Conservation (phyloP, 441 rosid genomes). For the Metrosideros polymorpha region DNA sequence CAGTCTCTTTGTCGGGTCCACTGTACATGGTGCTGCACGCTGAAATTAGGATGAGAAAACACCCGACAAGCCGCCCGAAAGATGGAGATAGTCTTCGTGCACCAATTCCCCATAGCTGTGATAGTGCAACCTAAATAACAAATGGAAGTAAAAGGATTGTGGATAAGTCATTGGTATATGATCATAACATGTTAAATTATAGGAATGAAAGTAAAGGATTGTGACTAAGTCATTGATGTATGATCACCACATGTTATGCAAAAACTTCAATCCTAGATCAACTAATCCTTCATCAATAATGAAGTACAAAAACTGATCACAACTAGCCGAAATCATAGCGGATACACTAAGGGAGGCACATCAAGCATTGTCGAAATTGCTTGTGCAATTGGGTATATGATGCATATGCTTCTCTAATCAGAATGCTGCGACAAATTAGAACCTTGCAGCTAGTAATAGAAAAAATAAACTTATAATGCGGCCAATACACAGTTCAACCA, state of each 20-base stretch:
- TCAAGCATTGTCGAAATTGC: not conserved
- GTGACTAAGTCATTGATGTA: not conserved
- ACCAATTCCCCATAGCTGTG: constrained; percentile 46
- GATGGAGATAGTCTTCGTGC: constrained; percentile 28
- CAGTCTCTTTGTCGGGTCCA: constrained; percentile 69
- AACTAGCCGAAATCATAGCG: not conserved
- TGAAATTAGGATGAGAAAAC: constrained; percentile 57
- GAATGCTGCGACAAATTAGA: not conserved
- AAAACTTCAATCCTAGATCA: not conserved
- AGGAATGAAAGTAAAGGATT: not conserved
- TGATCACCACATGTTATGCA: too few species aligned
- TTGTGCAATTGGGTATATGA: not conserved
- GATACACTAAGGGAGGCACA: not conserved
- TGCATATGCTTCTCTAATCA: not conserved
- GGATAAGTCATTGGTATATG: not conserved
- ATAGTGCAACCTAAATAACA: constrained; percentile 43
- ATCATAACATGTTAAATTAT: not conserved
- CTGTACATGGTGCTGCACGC: constrained; percentile 45
- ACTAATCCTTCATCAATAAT: not conserved
- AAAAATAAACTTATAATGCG: not conserved
- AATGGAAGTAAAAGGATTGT: not conserved
- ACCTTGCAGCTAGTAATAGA: not conserved
- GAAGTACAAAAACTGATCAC: not conserved
- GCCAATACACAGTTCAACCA: not conserved
- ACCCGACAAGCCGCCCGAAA: constrained; percentile 58